These are phyloP conservation scores for Mimosa pudica DNA, from an alignment of 306 rosid genomes.

Conservation along the genomic window DNA sequence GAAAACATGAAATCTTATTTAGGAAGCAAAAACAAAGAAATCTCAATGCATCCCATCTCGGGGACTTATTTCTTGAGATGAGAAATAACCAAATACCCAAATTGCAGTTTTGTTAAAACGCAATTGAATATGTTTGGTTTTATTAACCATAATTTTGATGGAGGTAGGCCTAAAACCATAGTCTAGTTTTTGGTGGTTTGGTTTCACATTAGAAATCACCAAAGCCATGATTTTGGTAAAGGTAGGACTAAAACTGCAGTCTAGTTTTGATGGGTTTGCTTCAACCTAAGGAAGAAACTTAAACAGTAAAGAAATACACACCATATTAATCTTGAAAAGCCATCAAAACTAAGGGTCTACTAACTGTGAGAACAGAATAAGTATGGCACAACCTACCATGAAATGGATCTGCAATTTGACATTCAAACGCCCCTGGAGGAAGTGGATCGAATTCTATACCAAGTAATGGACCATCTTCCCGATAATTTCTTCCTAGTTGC, in stretches of 20 bases:
- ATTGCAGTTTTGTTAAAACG: conserved; percentile 16
- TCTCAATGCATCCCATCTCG: background rate
- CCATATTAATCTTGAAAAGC: conserved; percentile 24
- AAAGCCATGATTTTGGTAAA: too few species aligned
- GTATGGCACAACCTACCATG: conserved; percentile 56
- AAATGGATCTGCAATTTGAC: conserved; percentile 54
- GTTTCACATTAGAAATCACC: too few species aligned
- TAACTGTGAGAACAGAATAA: background rate
- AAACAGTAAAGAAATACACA: conserved; percentile 15
- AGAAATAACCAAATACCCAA: background rate
- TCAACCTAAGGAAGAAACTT: conserved; percentile 2
- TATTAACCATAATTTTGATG: background rate
- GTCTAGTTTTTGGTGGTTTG: background rate
- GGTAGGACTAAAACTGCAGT: too few species aligned
- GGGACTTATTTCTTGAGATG: background rate
- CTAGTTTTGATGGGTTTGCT: too few species aligned
- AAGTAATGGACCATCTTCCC: conserved; percentile 87
- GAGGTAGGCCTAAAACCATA: background rate
- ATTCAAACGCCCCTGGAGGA: conserved; percentile 97
- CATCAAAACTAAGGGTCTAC: conserved; percentile 19
- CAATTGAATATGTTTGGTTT: background rate
- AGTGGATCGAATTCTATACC: conserved; percentile 81
- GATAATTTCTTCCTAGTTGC: conserved; percentile 78
- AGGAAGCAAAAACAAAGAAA: background rate
- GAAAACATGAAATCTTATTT: conserved; percentile 9